Evolutionary conservation across 2,329 filamentous ascomycete species (phyloP).

Genomic region (Fusarium pseudocircinatum): DNA sequence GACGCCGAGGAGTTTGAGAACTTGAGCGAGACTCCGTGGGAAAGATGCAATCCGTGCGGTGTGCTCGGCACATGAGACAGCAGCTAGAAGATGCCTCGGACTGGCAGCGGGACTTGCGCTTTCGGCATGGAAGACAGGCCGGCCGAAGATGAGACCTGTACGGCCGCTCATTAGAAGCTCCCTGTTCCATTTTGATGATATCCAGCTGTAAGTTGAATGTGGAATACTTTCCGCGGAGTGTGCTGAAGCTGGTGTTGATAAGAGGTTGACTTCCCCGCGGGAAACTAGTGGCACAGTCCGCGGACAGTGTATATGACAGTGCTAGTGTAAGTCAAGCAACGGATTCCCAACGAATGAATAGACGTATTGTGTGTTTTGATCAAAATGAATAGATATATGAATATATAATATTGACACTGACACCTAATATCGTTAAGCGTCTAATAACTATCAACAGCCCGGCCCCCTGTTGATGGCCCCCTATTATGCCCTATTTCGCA

Average conservation of each 20-base stretch:
- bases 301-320: background rate
- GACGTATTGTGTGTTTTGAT: background rate
- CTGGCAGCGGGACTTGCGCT: constrained; percentile 69
- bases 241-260: background rate
- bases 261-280: background rate
- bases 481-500: background rate
- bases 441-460: too few relatives aligned
- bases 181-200: background rate
- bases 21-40: constrained; percentile 49
- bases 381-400: too few relatives aligned
- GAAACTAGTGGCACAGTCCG: background rate
- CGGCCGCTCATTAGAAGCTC: constrained; percentile 51
- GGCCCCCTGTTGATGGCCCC: too few relatives aligned
- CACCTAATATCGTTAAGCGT: too few relatives aligned
- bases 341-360: too few relatives aligned
- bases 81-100: constrained; percentile 59
- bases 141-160: constrained; percentile 70
- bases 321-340: background rate
- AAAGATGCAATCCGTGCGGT: constrained; percentile 66
- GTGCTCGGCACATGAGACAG: constrained; percentile 67
- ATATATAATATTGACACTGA: background rate
- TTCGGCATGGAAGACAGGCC: constrained; percentile 68
- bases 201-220: background rate
- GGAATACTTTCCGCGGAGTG: background rate
- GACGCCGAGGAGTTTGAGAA: constrained; percentile 28